Conservation (phyloP, 148 eudicot species). For the Rhododendron henanense region DNA sequence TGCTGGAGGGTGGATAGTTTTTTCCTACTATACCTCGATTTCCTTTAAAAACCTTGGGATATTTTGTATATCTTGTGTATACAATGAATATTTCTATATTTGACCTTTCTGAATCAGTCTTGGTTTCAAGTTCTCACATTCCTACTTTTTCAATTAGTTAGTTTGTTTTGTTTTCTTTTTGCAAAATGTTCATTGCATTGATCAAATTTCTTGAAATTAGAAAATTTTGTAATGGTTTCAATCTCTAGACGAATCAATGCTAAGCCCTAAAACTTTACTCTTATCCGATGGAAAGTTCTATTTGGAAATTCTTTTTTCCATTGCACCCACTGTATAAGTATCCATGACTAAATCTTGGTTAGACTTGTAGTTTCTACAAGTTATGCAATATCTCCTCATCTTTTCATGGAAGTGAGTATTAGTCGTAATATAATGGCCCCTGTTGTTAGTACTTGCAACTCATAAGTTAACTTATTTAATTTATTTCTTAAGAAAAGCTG, state of each 20-base stretch:
- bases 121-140: slow-evolving; percentile 1
- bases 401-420: background rate
- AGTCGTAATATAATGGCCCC: background rate
- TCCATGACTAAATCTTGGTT: background rate
- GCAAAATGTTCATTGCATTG: background rate
- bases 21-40: background rate
- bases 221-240: background rate
- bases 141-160: background rate
- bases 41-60: background rate
- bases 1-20: slow-evolving; percentile 5
- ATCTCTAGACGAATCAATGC: background rate
- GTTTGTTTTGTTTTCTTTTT: background rate
- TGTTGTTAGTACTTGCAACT: background rate
- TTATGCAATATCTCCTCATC: background rate
- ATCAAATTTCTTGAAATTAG: background rate
- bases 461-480: background rate
- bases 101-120: background rate
- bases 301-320: background rate
- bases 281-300: background rate
- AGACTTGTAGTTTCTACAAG: background rate
- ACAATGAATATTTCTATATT: background rate
- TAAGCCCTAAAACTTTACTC: background rate
- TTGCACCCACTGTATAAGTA: background rate
- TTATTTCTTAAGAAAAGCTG: background rate
- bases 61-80: background rate